A percentile compares a stretch with the other conserved stretches of the same genome.
Evolutionary conservation across 2,329 filamentous ascomycete genomes (phyloP).

Genomic region (Alternaria incomplexa): DNA sequence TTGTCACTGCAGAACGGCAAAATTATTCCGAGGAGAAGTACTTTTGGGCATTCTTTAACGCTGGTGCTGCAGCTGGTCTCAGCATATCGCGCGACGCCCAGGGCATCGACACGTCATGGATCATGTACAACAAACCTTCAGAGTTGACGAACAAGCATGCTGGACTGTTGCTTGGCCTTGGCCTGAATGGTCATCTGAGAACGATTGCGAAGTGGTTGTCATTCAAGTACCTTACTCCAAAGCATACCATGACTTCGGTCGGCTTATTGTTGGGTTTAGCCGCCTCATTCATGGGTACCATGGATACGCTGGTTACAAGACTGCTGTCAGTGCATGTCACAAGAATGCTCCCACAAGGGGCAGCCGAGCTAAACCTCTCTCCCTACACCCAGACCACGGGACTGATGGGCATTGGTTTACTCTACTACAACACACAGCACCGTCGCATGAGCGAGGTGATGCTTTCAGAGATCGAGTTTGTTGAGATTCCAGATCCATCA

Average conservation of each 20-base stretch:
- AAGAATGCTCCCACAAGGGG: slow-evolving; percentile 87
- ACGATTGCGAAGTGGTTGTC: slow-evolving; percentile 96
- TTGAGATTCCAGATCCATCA: slow-evolving; percentile 76
- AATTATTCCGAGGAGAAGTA: slow-evolving; percentile 95
- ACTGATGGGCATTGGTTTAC: slow-evolving; percentile 92
- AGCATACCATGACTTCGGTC: slow-evolving; percentile 99
- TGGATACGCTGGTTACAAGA: slow-evolving; percentile 94
- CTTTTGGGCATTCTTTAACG: slow-evolving; percentile 98
- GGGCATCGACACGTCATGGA: slow-evolving; percentile 98
- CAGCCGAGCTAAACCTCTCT: slow-evolving; percentile 92
- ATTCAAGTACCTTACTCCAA: slow-evolving; percentile 98
- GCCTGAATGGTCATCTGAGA: slow-evolving; percentile 93
- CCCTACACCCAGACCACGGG: slow-evolving; percentile 93
- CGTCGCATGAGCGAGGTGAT: slow-evolving; percentile 99
- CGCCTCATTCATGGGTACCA: slow-evolving; percentile 92
- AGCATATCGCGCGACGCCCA: slow-evolving; percentile 88
- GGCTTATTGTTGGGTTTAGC: slow-evolving; percentile 91
- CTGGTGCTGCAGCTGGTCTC: slow-evolving; percentile 89
- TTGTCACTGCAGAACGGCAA: slow-evolving; percentile 87
- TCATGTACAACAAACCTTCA: slow-evolving; percentile 93
- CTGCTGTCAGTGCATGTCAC: slow-evolving; percentile 95
- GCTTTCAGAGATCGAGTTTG: slow-evolving; percentile 93
- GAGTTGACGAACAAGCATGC: slow-evolving; percentile 97
- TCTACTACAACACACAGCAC: slow-evolving; percentile 95
- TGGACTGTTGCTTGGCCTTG: slow-evolving; percentile 87